A percentile compares a stretch with the other conserved stretches of the same genome.
Evolutionary conservation across 75 land plant genomes (phyloP).

Genomic region (Sequoia sempervirens): DNA sequence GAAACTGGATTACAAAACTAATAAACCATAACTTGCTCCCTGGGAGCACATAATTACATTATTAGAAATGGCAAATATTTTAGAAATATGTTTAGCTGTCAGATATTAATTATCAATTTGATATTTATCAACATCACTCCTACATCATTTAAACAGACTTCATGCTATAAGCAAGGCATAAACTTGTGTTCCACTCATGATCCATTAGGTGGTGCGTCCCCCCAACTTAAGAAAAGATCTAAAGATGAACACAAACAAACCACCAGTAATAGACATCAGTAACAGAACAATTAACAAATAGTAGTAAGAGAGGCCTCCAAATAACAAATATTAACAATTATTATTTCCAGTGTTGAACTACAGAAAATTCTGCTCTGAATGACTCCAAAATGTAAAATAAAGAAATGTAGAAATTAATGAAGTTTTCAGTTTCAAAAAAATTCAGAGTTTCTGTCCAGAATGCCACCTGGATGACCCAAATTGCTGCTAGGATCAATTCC

Average conservation of each 20-base stretch:
- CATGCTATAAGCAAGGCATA: neutral
- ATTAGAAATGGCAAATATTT: neutral
- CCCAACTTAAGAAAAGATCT: neutral
- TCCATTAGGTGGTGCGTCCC: neutral
- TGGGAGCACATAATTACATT: neutral
- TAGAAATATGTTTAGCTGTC: neutral
- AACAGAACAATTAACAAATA: neutral
- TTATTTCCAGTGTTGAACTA: neutral
- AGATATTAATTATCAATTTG: neutral
- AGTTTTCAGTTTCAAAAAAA: too few species aligned
- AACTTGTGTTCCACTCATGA: neutral
- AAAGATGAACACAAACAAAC: neutral
- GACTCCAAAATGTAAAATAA: too few species aligned
- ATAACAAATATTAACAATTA: neutral
- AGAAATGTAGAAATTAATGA: too few species aligned
- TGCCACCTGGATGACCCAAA: too few species aligned
- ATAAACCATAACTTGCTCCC: too few species aligned
- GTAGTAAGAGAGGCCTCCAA: neutral
- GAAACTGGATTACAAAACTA: too few species aligned
- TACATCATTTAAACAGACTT: neutral
- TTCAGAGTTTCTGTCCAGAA: too few species aligned
- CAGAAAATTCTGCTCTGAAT: neutral
- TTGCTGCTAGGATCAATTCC: neutral
- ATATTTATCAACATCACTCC: neutral
- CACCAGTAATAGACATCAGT: neutral